Base-by-base conservation (phyloP, 805 yeast species). In the Hanseniaspora clermontiae region DNA sequence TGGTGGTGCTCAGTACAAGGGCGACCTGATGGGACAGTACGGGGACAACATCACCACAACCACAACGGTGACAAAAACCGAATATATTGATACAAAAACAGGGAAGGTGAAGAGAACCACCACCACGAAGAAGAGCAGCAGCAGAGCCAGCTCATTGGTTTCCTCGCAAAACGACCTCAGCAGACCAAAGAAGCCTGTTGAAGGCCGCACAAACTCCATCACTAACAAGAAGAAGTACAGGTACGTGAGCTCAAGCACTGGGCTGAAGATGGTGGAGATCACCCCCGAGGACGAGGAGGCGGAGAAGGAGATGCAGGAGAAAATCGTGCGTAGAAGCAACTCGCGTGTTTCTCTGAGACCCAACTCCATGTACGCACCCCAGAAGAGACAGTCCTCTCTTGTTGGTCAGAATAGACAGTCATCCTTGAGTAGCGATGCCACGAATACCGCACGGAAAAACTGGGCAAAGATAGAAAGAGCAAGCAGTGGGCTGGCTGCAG, bases 201-300 rank as follows among this genome's bases (percentile, higher is more conserved):
- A 32, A 5, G 34, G 17, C 10, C 29, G 40, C 17, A 14, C 43
- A 6, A 19, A 19, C 5, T 19, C 43, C n/a, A 34, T 27, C 72
- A 73, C 14, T 17, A 77, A 71, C 55, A 82, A 77, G 70, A 46
- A 32, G 29, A 77, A 83, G 10, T 83, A 81, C 61, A 82, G 79
- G 60, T 84, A 84, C 69, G 75, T 42, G 31, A 42, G 45, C 24
- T 42, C 45, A 0, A 42, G 45, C 14, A 75, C 79, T 61, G 93
- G 93, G 14, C 73, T 84, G 56, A 77, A 82, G 51, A 74, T 83
- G 10, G 72, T 84, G 5, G 90, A 84, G 61, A 89, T 84, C 3
- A 86, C 88, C 0, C 76, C 74, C 12, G 67, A 65, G 24, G 62
- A 59, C 14, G 58, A 55, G 24, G n/a, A 43, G 3, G 29, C 20